These are phyloP conservation scores for Chlorella sp. DNA, from an alignment of 139 green algal genomes.

Conservation along the genomic window DNA sequence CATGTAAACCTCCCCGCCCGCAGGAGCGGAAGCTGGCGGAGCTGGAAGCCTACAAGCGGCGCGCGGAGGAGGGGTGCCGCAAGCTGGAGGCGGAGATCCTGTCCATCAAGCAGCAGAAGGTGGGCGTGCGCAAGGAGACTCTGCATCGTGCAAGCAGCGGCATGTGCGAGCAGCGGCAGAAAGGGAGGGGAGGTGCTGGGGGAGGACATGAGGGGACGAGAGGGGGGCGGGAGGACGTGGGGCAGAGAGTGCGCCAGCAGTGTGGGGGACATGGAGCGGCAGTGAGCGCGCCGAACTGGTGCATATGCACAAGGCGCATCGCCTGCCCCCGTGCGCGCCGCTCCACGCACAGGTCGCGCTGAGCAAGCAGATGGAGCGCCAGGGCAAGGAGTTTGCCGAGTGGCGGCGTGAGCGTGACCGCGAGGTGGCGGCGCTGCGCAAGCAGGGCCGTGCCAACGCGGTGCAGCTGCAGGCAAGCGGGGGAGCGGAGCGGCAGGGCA, in stretches of 20 bases:
- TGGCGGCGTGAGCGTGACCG: conserved; percentile 61
- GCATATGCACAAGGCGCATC: too few relatives aligned
- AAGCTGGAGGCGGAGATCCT: conserved; percentile 78
- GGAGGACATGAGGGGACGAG: too few relatives aligned
- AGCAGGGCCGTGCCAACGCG: conserved; percentile 48
- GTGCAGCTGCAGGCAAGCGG: conserved; percentile 69
- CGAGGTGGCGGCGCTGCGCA: conserved; percentile 69
- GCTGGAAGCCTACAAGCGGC: conserved; percentile 48
- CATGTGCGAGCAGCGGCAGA: too few relatives aligned
- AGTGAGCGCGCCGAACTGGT: too few relatives aligned
- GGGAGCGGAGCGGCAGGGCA: too few relatives aligned
- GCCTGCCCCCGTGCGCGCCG: too few relatives aligned
- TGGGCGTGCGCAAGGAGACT: conserved; percentile 2
- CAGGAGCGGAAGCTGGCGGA: conserved; percentile 35
- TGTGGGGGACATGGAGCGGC: too few relatives aligned
- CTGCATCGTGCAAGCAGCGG: too few relatives aligned
- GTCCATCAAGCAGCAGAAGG: conserved; percentile 82
- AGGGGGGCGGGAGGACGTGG: too few relatives aligned
- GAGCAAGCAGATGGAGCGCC: conserved; percentile 56
- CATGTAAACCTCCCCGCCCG: neutral
- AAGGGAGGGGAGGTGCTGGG: too few relatives aligned
- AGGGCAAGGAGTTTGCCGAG: conserved; percentile 49
- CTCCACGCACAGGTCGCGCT: conserved; percentile 60
- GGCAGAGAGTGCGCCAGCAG: too few relatives aligned
- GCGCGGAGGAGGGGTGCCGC: conserved; percentile 43